Evolutionary conservation across 805 yeast genomes (phyloP).

Genomic region (Wickerhamomyces pijperi): DNA sequence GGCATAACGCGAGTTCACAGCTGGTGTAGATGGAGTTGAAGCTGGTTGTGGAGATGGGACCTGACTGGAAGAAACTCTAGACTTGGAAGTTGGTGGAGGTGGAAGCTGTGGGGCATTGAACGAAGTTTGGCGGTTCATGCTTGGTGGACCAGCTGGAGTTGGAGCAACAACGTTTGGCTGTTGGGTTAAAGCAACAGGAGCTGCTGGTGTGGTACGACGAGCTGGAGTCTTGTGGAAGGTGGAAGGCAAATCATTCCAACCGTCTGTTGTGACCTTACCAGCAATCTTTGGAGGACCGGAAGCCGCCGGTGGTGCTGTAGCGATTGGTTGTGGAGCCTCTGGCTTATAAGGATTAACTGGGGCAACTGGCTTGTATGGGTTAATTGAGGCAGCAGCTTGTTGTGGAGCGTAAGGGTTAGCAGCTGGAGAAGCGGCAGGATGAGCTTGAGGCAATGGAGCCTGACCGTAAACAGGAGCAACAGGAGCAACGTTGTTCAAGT

Average conservation of each 20-base stretch:
- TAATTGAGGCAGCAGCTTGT: conserved; percentile 8
- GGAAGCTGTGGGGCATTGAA: conserved; percentile 19
- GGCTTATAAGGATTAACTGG: conserved; percentile 26
- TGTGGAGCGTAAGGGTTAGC: conserved; percentile 6
- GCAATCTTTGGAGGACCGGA: conserved; percentile 20
- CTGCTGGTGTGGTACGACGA: conserved; percentile 35
- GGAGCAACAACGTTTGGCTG: conserved; percentile 12
- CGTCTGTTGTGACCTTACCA: conserved; percentile 40
- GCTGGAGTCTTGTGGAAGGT: conserved; percentile 26
- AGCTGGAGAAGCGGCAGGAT: conserved; percentile 1
- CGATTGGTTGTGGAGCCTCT: not conserved
- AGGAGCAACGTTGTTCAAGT: conserved; percentile 5
- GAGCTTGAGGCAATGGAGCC: conserved; percentile 4
- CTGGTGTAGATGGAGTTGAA: conserved; percentile 13
- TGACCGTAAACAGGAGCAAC: conserved; percentile 9
- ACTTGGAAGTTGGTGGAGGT: conserved; percentile 25
- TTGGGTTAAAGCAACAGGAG: conserved; percentile 17
- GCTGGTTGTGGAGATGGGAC: conserved; percentile 11
- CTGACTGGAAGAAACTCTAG: conserved; percentile 15
- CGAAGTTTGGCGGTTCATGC: conserved; percentile 13
- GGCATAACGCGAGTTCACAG: conserved; percentile 23
- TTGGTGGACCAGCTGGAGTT: conserved; percentile 14
- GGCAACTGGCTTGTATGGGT: conserved; percentile 18
- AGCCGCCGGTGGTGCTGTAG: conserved; percentile 9
- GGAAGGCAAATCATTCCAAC: conserved; percentile 65